Evolutionary conservation across 2,329 filamentous ascomycete genomes (phyloP).

Genomic region (Phialemoniopsis sp.): DNA sequence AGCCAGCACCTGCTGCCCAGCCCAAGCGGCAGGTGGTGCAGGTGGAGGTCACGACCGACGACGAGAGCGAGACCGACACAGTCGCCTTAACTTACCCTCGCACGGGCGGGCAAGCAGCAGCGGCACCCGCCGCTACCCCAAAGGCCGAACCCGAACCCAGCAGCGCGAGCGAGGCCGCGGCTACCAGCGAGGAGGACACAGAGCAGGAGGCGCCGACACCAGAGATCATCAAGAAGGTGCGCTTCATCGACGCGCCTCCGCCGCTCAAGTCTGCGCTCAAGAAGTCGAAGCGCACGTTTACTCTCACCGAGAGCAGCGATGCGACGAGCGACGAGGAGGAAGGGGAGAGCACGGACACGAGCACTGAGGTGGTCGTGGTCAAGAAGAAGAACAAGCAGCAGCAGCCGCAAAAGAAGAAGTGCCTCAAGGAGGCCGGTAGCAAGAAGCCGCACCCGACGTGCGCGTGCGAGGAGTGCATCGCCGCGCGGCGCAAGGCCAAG

Average conservation of each 20-base stretch:
- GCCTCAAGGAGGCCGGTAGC: conserved; percentile 10
- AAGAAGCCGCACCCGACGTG: conserved; percentile 30
- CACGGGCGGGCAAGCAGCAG: conserved; percentile 17
- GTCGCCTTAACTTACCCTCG: conserved; percentile 45
- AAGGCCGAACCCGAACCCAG: conserved; percentile 9
- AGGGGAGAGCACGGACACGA: conserved; percentile 8
- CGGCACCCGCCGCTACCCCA: not conserved
- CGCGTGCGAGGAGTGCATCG: conserved; percentile 23
- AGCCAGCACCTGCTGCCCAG: no score
- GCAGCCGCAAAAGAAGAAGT: not conserved
- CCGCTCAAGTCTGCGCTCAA: conserved; percentile 33
- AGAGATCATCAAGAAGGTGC: conserved; percentile 34
- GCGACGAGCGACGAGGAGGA: conserved; percentile 6
- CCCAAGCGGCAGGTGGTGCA: conserved; percentile 19
- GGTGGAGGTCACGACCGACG: conserved; percentile 44
- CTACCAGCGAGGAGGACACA: no score
- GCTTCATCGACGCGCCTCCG: conserved; percentile 25
- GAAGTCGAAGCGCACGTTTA: conserved; percentile 13
- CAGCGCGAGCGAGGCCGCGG: not conserved
- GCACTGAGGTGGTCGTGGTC: conserved; percentile 5
- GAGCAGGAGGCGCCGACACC: conserved; percentile 1
- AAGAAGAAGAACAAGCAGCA: conserved; percentile 12
- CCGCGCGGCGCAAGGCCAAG: conserved; percentile 16
- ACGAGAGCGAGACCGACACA: conserved; percentile 44
- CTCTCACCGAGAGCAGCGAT: conserved; percentile 8